Evolutionary conservation across 2,329 filamentous ascomycete genomes (phyloP), one percentile per base, ranked within the genome.

Genomic region (Aspergillus sp.): DNA sequence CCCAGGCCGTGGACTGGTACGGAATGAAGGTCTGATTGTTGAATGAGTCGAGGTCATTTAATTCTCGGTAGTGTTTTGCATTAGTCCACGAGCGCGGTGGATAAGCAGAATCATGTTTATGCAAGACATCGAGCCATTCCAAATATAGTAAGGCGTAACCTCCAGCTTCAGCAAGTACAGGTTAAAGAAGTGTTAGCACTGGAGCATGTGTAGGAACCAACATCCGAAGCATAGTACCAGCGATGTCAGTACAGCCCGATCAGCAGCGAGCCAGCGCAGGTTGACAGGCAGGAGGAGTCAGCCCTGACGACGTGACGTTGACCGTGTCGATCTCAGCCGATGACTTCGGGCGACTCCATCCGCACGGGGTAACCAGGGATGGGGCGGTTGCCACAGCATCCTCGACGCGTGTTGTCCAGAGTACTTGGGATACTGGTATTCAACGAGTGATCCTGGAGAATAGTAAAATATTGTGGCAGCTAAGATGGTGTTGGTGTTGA

Each of bases 1-100:
- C 40, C 35, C 4, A 29, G 35, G 37, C 36, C 30, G 32, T 30
- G 29, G 33, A 27, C 30, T 37, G 12, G 34, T 30, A 36, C 40
- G 41, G 33, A 52, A 51, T 48, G 37, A 35, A 41, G 44, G 36
- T 42, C 37, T 35, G 42, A 32, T 32, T 11, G 5, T 32, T 22
- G 5, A 22, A 22, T 22, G 19, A 22, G 19, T 10, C 19, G 10
- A 22, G 19, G 19, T 22, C 19, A 10, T 22, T 22, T 5, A 10
- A 22, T 22, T 22, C 6, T 22, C 5, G 19, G 19, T 22, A 22
- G 6, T 6, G 19, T 22, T 5, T 22, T 22, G 10, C 5, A 6
- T 5, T 10, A 22, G 19, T 10, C 19, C 6, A 22, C 10, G 10
- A 22, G 10, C 10, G 10, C 19, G 5, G 19, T n/a, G 19, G 19